A percentile compares a stretch with the other conserved stretches of the same genome.
Conservation (phyloP, 2,329 filamentous ascomycete species). For the Diaporthe sp. region DNA sequence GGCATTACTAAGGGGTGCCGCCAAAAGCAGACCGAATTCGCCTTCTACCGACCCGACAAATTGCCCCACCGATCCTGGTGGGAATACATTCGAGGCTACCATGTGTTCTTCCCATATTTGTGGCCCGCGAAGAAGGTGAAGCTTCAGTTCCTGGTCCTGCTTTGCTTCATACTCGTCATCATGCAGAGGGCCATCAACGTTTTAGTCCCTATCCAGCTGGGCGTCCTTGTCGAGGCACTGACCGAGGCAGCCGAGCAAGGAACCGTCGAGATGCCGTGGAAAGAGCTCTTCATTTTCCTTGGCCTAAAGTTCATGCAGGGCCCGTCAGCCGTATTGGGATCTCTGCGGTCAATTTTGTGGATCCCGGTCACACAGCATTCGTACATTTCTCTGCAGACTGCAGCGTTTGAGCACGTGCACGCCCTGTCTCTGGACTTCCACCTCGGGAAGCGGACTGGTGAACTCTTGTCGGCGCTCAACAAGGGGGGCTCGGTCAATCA, state of each 20-base stretch:
- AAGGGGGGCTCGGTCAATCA: conserved; percentile 97
- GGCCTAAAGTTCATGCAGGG: conserved; percentile 87
- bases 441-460: conserved; percentile 94
- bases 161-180: conserved; percentile 86
- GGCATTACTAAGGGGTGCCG: conserved; percentile 51
- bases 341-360: conserved; percentile 87
- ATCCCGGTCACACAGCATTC: conserved; percentile 98
- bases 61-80: conserved; percentile 93
- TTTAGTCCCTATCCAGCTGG: conserved; percentile 85
- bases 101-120: conserved; percentile 94
- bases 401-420: conserved; percentile 97
- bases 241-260: conserved; percentile 62
- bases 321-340: conserved; percentile 87
- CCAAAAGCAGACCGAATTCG: conserved; percentile 69
- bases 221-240: conserved; percentile 82
- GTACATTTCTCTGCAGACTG: conserved; percentile 92
- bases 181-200: conserved; percentile 89
- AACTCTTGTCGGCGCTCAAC: conserved; percentile 94
- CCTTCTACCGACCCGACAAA: conserved; percentile 90
- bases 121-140: conserved; percentile 87
- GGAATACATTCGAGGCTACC: conserved; percentile 94
- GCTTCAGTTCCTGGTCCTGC: conserved; percentile 82
- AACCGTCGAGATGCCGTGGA: conserved; percentile 74
- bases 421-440: conserved; percentile 96
- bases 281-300: conserved; percentile 82